Evolutionary conservation across 2,329 filamentous ascomycete species (phyloP), one percentile per base, ranked within the genome.

Genomic region (Claviceps maximensis): DNA sequence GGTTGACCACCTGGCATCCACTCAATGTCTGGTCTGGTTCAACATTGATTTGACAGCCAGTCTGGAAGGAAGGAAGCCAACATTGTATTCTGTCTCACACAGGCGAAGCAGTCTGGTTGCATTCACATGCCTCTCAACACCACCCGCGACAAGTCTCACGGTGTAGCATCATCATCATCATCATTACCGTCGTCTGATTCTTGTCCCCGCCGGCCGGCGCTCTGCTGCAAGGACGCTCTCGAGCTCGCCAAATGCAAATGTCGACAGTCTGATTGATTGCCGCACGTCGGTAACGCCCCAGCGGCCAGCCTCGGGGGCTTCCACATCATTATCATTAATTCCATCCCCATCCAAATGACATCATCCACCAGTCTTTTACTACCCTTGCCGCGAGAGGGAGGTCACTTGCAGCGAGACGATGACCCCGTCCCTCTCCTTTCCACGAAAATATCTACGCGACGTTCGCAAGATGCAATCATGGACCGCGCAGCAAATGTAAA

Each of bases 351-450:
- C 47, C 44, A 47, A 23, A 55, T 56, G 57, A 54, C 58, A 50
- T 54, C 57, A 41, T 40, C 52, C 38, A 49, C 51, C 41, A 48
- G 50, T 50, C 54, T 40, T 52, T 46, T 55, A 33, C 41, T 40
- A 29, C 51, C 56, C n/a, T 13, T 53, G 44, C 49, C 53, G 21
- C 47, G 25, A 36, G 58, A 58, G 29, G 55, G 48, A 40, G 48
- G 53, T 19, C 52, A 29, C 13, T 31, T 31, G 23, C 52, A 42
- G 44, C 56, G 55, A 38, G 54, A 58, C 17, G 53, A 56, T 45
- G 54, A 54, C 5, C 41, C 45, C 10, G 27, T 48, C 48, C 38
- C 47, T 50, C 36, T 42, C 10, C 41, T 49, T 21, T 42, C 45
- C 23, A 25, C 25, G 46, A 36, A 7, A 13, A 38, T 41, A 25